Percentiles rank a stretch among this genome's conserved stretches.
Evolutionary conservation across 164 flowering plant species (phyloP).

Genomic region (Chloranthus sessilifolius): DNA sequence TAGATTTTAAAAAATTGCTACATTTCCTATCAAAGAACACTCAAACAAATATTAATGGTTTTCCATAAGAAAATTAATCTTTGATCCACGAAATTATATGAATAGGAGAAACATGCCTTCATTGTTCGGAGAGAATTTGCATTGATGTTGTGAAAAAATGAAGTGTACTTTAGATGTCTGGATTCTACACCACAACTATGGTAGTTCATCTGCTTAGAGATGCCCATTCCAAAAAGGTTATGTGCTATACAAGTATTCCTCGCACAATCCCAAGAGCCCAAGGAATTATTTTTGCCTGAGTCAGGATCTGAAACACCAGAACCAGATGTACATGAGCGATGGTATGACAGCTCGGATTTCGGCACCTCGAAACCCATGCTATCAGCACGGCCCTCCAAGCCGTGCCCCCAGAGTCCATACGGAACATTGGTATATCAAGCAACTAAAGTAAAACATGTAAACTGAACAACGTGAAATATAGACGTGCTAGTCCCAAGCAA

Average conservation of each 20-base stretch:
- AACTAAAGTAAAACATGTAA: too few species aligned
- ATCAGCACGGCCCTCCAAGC: too few species aligned
- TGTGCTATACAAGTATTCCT: constrained; percentile 71
- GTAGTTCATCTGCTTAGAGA: constrained; percentile 85
- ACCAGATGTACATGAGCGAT: constrained; percentile 49
- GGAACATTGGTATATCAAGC: too few species aligned
- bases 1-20: neutral
- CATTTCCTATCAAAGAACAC: too few species aligned
- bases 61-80: too few species aligned
- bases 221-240: constrained; percentile 87
- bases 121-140: constrained; percentile 89
- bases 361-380: too few species aligned
- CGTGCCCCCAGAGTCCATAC: too few species aligned
- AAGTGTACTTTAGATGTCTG: constrained; percentile 79
- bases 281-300: constrained; percentile 47
- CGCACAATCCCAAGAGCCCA: constrained; percentile 80
- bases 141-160: constrained; percentile 90
- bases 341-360: too few species aligned
- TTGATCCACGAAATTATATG: too few species aligned
- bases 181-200: constrained; percentile 73
- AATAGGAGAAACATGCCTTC: constrained; percentile 63
- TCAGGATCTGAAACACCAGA: constrained; percentile 43
- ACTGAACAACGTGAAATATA: too few species aligned
- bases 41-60: too few species aligned
- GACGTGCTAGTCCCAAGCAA: too few species aligned